Evolutionary conservation across 371 early-diverging fungal genomes (phyloP).

Genomic region (Syncephalastrum racemosum): DNA sequence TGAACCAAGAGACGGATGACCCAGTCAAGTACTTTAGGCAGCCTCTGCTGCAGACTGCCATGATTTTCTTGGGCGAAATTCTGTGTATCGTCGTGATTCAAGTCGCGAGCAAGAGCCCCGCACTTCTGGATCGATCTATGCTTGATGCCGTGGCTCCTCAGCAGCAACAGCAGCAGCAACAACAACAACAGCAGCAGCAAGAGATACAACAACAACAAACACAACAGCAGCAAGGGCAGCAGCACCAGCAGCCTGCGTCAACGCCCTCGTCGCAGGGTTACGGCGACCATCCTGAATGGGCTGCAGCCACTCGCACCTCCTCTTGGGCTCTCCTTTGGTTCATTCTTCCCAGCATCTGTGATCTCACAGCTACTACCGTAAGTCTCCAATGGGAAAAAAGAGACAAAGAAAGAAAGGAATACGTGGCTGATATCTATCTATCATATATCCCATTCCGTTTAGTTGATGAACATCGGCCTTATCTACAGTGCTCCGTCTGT

Average conservation of each 20-base stretch:
- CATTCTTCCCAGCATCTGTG: constrained; percentile 45
- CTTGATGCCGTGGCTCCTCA: constrained; percentile 37
- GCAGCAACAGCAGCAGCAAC: constrained; percentile 11
- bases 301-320: constrained; percentile 25
- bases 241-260: no score
- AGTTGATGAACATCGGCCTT: constrained; percentile 45
- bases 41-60: constrained; percentile 43
- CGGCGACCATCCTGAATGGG: constrained; percentile 20
- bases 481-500: constrained; percentile 47
- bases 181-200: constrained; percentile 5
- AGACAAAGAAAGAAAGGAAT: not conserved
- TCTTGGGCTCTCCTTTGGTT: constrained; percentile 38
- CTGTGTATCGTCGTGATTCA: constrained; percentile 43
- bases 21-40: constrained; percentile 28
- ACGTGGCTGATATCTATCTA: not conserved
- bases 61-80: constrained; percentile 50
- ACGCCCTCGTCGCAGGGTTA: constrained; percentile 1
- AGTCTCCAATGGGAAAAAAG: constrained; percentile 6
- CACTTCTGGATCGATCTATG: constrained; percentile 32
- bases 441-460: not conserved
- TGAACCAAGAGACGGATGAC: constrained; percentile 21
- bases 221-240: constrained; percentile 6
- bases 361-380: constrained; percentile 47
- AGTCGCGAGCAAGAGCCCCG: constrained; percentile 32
- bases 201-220: constrained; percentile 4